phyloP scores from a whole-genome alignment of 768 basidiomycete genomes.

The Candolleomyces eurysporus region DNA sequence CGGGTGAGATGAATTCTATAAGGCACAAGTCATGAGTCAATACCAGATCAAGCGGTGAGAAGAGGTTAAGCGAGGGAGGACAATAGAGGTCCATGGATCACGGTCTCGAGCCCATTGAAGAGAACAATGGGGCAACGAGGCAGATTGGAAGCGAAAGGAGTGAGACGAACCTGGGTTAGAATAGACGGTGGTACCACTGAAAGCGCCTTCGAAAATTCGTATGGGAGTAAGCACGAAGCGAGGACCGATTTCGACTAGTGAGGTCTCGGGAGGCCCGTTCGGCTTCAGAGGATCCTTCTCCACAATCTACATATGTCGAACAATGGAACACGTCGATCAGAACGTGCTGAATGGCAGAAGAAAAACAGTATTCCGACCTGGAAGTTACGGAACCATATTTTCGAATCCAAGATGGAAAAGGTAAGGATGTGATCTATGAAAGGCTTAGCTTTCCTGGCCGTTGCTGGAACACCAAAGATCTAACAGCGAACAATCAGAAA shows the following conservation, averaged over 20 bases:
- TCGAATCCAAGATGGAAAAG: constrained; percentile 92
- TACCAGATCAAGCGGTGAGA: background rate
- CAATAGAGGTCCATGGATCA: background rate
- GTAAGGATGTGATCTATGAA: constrained; percentile 98
- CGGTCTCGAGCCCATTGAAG: background rate
- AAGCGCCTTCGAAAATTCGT: constrained; percentile 96
- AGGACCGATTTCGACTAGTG: constrained; percentile 96
- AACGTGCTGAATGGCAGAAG: background rate
- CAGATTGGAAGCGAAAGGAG: background rate
- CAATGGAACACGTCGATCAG: constrained; percentile 7
- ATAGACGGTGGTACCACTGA: constrained; percentile 91
- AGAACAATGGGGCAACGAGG: constrained; percentile 15
- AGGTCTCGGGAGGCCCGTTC: constrained; percentile 78
- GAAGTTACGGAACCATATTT: constrained; percentile 99
- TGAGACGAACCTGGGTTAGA: constrained; percentile 83
- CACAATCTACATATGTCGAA: constrained; percentile 59
- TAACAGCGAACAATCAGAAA: constrained; percentile 28
- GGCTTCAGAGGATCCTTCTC: constrained; percentile 93
- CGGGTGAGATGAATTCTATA: constrained; percentile 89
- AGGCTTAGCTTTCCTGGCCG: constrained; percentile 89
- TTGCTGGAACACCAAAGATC: constrained; percentile 94
- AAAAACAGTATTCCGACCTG: constrained; percentile 55
- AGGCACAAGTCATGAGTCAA: background rate
- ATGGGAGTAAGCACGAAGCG: constrained; percentile 97
- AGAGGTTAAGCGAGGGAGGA: constrained; percentile 1